Evolutionary conservation across 495 filamentous ascomycete genomes (phyloP), one percentile per base, ranked within the genome.

Genomic region (Talaromyces nanjingensis): DNA sequence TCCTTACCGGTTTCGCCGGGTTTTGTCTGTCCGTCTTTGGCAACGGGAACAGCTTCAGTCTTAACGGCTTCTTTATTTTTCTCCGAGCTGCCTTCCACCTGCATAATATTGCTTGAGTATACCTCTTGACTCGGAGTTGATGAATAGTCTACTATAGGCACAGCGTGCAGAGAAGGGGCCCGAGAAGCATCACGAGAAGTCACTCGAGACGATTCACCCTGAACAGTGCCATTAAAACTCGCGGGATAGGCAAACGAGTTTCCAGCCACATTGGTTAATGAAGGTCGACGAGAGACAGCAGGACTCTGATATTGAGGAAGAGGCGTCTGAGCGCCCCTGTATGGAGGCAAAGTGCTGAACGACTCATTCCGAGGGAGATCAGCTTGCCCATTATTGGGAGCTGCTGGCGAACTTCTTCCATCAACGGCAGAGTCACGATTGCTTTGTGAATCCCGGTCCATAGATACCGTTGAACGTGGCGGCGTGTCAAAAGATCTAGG

Each of bases 121-220:
- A 24, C 59, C 59, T 24, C 20, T 42, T 22, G 22, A 25, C 18
- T 22, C 3, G 59, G 25, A 4, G 33, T 20, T 24, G 33, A 11
- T 27, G 22, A 47, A n/a, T 37, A 34, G 11, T 60, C 59, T 47
- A 42, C 16, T 24, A 16, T 25, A 49, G 33, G 33, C 20, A 27
- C 20, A 25, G 22, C 37, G 24, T 60, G 37, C 9, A 60, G 33
- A 49, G 59, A 60, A 18, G 59, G 45, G 16, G 45, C 11, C 18
- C 42, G 33, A 60, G 59, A 60, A 34, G 59, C n/a, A 18, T n/a
- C 18, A 14, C 56, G 56, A 8, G 56, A 59, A 18, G 56, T 34
- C 24, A n/a, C 59, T 60, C 59, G 59, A 59, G 56, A 60, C 6
- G 59, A 60, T 45, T 60, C 59, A 7, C 59, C 59, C 8, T 59